Conservation (phyloP, 2,329 filamentous ascomycete genomes). For the Fusarium sp. region DNA sequence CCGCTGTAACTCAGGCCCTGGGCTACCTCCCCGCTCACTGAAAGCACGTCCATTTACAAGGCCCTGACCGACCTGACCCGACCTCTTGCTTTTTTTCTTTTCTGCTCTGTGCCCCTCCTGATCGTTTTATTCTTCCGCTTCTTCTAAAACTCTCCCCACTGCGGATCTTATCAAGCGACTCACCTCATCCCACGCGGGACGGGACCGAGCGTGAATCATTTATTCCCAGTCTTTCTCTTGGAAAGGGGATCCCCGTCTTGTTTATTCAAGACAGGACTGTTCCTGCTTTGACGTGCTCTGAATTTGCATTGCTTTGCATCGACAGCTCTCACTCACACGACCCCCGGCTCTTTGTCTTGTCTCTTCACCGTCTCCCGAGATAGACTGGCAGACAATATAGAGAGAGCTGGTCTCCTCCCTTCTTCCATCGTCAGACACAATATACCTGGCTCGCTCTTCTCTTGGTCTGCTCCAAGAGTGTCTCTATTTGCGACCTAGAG, state of each 20-base stretch:
- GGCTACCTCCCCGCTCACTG: constrained; percentile 29
- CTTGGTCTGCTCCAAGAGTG: constrained; percentile 2
- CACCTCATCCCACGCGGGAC: constrained; percentile 37
- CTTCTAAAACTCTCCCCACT: constrained; percentile 25
- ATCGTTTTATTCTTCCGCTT: constrained; percentile 14
- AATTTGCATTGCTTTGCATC: constrained; percentile 22
- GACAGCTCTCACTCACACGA: constrained; percentile 13
- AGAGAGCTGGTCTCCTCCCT: constrained; percentile 44
- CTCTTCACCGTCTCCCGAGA: constrained; percentile 21
- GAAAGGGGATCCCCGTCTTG: constrained; percentile 34
- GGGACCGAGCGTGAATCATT: constrained; percentile 39
- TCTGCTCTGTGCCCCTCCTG: not conserved
- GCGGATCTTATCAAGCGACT: constrained; percentile 27
- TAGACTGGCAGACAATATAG: constrained; percentile 20
- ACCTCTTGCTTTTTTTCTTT: constrained; percentile 19
- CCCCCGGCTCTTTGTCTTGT: constrained; percentile 13
- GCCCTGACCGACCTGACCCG: constrained; percentile 10
- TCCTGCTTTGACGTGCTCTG: constrained; percentile 25
- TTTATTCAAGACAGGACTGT: constrained; percentile 18
- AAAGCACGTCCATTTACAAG: constrained; percentile 11
- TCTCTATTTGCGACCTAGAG: constrained; percentile 13
- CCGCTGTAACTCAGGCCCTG: constrained; percentile 33
- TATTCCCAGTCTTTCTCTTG: constrained; percentile 17
- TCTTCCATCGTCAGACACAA: constrained; percentile 4
- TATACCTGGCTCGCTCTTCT: constrained; percentile 5